Conservation (phyloP, 2,329 filamentous ascomycete genomes). For the Endothia cerciana region DNA sequence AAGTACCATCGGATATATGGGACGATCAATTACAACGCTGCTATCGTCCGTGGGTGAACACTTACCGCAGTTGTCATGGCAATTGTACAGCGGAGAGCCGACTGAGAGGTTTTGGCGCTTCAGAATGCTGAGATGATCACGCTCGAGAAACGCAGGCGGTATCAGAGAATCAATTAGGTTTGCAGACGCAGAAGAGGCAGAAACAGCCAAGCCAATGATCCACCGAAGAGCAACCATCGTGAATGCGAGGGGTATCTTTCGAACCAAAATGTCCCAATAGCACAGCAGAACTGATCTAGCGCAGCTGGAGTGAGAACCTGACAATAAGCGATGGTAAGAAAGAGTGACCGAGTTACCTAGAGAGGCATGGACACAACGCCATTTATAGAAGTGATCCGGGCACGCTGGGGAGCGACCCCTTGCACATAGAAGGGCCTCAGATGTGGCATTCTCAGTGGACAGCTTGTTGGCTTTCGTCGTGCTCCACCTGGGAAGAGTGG, state of each 20-base stretch:
- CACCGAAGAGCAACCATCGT: constrained; percentile 20
- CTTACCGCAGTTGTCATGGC: constrained; percentile 50
- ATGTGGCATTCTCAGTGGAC: neutral
- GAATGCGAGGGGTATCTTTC: neutral
- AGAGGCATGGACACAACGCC: neutral
- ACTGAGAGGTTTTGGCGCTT: constrained; percentile 40
- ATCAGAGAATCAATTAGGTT: neutral
- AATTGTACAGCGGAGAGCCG: constrained; percentile 46
- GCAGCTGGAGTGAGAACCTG: neutral
- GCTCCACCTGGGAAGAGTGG: neutral
- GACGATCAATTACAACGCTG: neutral
- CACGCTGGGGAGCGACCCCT: neutral
- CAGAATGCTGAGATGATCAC: constrained; percentile 17
- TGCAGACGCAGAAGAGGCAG: constrained; percentile 13
- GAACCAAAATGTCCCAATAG: neutral
- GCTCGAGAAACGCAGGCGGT: neutral
- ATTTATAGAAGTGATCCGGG: neutral
- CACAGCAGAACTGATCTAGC: neutral
- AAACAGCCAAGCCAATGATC: constrained; percentile 16
- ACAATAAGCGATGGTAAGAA: neutral
- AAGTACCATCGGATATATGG: neutral
- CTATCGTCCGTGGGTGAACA: neutral
- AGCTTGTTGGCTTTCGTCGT: neutral
- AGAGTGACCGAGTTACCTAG: neutral
- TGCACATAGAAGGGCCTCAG: neutral